These are phyloP conservation scores for Solioccasus polychromus DNA, from an alignment of 768 basidiomycete genomes.

Conservation along the genomic window DNA sequence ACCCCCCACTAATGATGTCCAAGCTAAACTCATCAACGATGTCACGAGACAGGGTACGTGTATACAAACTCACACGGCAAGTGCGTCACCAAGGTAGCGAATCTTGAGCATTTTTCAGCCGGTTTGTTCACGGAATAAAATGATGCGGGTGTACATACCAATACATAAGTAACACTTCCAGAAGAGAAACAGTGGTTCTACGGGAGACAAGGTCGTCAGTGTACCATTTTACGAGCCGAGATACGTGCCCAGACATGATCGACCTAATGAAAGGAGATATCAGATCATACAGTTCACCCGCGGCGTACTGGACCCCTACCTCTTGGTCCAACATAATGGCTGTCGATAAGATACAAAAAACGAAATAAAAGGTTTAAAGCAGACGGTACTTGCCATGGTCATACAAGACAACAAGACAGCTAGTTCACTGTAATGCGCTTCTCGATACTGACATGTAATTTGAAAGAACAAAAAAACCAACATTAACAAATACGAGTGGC, in stretches of 20 bases:
- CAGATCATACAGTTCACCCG: not conserved
- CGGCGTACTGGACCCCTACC: slow-evolving; percentile 5
- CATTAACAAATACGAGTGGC: slow-evolving; percentile 11
- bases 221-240: not conserved
- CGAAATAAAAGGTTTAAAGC: not conserved
- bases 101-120: slow-evolving; percentile 9
- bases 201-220: too few species aligned
- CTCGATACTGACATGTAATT: not conserved
- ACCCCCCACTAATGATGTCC: slow-evolving; percentile 10
- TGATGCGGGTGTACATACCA: slow-evolving; percentile 11
- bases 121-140: too few species aligned
- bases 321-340: slow-evolving; percentile 16
- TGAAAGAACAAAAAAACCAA: not conserved
- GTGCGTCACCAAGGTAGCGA: slow-evolving; percentile 20
- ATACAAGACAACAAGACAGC: slow-evolving; percentile 13
- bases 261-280: slow-evolving; percentile 7
- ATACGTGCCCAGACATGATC: slow-evolving; percentile 19
- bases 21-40: slow-evolving; percentile 4
- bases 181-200: slow-evolving; percentile 9
- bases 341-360: not conserved
- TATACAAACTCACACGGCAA: slow-evolving; percentile 16
- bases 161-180: slow-evolving; percentile 18
- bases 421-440: slow-evolving; percentile 2
- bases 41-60: not conserved
- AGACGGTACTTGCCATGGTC: slow-evolving; percentile 16